These are phyloP conservation scores for Xanthoconium separans DNA, from an alignment of 1,284 basidiomycete species.

Conservation along the genomic window DNA sequence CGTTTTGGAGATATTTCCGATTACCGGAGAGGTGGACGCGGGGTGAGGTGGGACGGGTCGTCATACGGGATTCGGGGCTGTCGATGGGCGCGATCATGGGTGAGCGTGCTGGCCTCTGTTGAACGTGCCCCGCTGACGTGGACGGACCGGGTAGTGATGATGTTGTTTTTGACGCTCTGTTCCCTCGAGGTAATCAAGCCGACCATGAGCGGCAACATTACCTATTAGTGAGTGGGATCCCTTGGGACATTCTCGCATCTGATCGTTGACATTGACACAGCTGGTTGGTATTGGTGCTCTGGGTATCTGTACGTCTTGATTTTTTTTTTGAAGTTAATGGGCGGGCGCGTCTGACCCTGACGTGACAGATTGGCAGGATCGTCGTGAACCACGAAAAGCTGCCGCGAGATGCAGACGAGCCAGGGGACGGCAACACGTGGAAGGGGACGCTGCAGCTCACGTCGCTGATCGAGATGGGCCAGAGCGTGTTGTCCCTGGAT, in stretches of 20 bases:
- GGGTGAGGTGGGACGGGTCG: background rate
- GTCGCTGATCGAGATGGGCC: constrained; percentile 7
- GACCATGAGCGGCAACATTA: constrained; percentile 15
- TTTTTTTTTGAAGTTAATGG: no score
- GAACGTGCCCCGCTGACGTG: background rate
- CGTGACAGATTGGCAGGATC: constrained; percentile 20
- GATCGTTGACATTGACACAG: constrained; percentile 2
- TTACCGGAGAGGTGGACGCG: constrained; percentile 12
- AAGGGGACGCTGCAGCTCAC: constrained; percentile 7
- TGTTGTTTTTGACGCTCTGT: constrained; percentile 23
- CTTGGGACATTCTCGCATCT: no score
- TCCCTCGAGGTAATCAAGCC: constrained; percentile 12
- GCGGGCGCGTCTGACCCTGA: no score
- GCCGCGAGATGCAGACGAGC: background rate
- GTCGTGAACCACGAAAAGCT: constrained; percentile 14
- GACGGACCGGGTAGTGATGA: constrained; percentile 7
- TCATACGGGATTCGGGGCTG: constrained; percentile 17
- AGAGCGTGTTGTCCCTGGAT: constrained; percentile 1
- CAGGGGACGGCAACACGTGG: background rate
- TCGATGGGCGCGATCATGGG: constrained; percentile 11
- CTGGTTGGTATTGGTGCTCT: constrained; percentile 21
- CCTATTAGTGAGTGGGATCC: constrained; percentile 15
- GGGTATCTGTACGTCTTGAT: constrained; percentile 23
- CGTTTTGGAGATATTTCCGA: constrained; percentile 14
- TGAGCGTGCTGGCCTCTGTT: background rate